Evolutionary conservation across 2,329 filamentous ascomycete genomes (phyloP), one percentile per base, ranked within the genome.

Genomic region (Curvularia verruculosa): DNA sequence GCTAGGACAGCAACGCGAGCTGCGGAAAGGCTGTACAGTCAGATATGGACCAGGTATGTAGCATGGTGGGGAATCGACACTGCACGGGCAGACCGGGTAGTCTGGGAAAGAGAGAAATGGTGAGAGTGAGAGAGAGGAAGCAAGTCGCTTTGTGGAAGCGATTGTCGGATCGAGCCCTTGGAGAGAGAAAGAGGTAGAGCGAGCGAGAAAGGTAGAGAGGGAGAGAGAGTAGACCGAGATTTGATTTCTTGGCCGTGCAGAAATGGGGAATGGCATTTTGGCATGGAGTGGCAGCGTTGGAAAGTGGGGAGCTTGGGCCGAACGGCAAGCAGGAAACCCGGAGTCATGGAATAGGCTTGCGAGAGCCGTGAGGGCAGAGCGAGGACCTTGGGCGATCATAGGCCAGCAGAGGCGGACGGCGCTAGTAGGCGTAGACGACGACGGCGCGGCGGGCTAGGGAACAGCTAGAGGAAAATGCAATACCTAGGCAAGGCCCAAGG

Each of bases 71-170:
- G 71, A 75, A 75, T 74, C 67, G 68, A 68, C 65, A 31, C 50
- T 54, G 66, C 69, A 72, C 67, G 67, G 70, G 64, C 70, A 67
- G 19, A 15, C 10, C 12, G 63, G 63, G 61, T 61, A 61, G 55
- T 37, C 58, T 52, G 54, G n/a, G 61, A 56, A 54, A 56, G n/a
- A 63, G 50, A 59, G 63, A 59, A 70, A 69, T 64, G 68, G 70
- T 54, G 69, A 61, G 59, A n/a, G 62, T 66, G 66, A 68, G 61
- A 45, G 67, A 62, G 65, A 70, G 71, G 72, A n/a, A n/a, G n/a
- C n/a, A n/a, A n/a, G 70, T 57, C 65, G 70, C 60, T 59, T 72
- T 66, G 70, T 73, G 70, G 69, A 69, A 71, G 70, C 68, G 71
- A 71, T 72, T 66, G 71, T 64, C 67, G 54, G 60, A 29, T 64